These are phyloP conservation scores for Candida oleophila DNA, from an alignment of 805 yeast genomes.

Conservation along the genomic window DNA sequence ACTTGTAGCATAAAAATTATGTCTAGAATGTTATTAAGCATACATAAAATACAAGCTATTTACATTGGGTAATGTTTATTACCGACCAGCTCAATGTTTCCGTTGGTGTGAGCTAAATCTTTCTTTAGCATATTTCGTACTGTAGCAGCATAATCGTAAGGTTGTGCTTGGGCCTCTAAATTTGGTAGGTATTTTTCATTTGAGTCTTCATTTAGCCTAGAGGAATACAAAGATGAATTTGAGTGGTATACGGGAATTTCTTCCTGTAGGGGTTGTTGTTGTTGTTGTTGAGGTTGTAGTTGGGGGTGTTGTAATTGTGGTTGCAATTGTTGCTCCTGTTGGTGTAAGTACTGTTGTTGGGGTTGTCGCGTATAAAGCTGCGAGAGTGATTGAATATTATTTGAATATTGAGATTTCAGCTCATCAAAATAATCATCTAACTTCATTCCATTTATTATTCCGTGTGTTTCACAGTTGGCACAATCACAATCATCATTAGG, in stretches of 20 bases:
- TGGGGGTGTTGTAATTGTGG: neutral
- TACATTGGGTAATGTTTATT: neutral
- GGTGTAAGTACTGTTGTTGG: neutral
- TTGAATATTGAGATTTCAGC: neutral
- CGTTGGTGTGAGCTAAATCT: neutral
- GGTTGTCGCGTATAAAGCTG: too few species aligned
- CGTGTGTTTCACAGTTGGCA: conserved; percentile 44
- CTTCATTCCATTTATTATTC: conserved; percentile 42
- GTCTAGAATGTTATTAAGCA: too few species aligned
- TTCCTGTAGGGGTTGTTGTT: too few species aligned
- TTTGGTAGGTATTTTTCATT: neutral
- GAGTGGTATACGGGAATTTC: neutral
- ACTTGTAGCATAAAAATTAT: too few species aligned
- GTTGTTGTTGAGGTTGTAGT: too few species aligned
- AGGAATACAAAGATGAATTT: neutral
- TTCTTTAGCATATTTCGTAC: neutral
- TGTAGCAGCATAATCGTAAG: neutral
- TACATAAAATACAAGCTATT: too few species aligned
- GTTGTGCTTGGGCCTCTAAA: neutral
- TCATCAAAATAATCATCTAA: conserved; percentile 35
- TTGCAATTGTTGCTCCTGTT: neutral
- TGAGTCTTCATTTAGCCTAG: neutral
- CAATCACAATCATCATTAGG: conserved; percentile 33
- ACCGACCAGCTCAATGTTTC: neutral
- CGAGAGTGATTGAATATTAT: neutral